Evolutionary conservation across 345 rosid species (phyloP), one percentile per base, ranked within the genome.

Genomic region (Populus simonii): DNA sequence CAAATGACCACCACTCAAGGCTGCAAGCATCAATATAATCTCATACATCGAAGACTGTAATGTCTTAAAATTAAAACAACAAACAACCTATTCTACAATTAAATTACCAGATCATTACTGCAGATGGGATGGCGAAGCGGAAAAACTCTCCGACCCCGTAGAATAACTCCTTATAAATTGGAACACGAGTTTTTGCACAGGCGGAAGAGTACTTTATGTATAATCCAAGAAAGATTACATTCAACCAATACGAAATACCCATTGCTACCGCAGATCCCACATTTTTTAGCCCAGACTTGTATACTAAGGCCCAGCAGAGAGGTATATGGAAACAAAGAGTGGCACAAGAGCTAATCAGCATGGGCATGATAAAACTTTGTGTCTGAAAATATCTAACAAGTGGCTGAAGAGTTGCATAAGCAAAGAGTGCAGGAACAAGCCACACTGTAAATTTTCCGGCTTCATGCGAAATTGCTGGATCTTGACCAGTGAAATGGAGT

Each of bases 1-100:
- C 98, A 80, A 89, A 96, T 51, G 99, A 96, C 98, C 98, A 96
- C 98, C 98, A 93, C 80, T 96, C 96, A 4, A 93, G 92, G 89
- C 98, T 96, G 86, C 85, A 79, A 36, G 20, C 22, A 75, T 8
- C 74, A 71, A 36, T 16, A 25, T 22, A 5, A 77, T 57, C 9
- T 43, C 74, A 61, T 35, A 10, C 27, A 77, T 43, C 35, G 33
- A 38, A 63, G 47, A 70, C 8, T 17, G 31, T 36, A 55, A 29
- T 2, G 16, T 18, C 43, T 66, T n/a, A 25, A 38, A 59, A 22
- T 49, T 10, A 35, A 12, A 36, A 33, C 22, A 63, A 8, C 27
- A 72, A 27, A 67, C 67, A 6, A 9, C 51, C 6, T 17, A 36
- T 4, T 74, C 47, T 4, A 29, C 45, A 35, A 17, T 11, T 55